Base-by-base conservation (phyloP, 2,329 filamentous ascomycete genomes). In the Colletotrichum paranaense region DNA sequence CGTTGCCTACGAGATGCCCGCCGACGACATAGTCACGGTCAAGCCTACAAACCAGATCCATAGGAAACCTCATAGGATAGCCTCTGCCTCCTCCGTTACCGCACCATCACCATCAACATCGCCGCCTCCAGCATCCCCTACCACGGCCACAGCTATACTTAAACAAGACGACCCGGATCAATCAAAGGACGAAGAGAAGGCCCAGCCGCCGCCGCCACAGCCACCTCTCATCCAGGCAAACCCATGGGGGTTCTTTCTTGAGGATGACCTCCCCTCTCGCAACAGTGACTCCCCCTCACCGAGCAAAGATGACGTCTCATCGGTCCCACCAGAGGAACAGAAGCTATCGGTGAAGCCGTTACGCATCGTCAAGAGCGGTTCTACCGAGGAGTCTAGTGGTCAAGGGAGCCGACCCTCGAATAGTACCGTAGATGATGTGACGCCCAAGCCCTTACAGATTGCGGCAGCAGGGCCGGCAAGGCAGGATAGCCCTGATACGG, bases 161-260 rank as follows among this genome's bases (percentile, higher is more conserved):
- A 4, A 56, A 56, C 57, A 32, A 4, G 56, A 35, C 26, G 22
- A 22, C 19, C 16, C 59, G 58, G 66, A 59, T 9, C 42, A 49
- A 22, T 8, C 7, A 49, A 49, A n/a, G 19, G 42, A 22, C 42
- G 19, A 49, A 22, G 19, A 49, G 42, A 9, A 49, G 8, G 42
- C 19, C 19, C 42, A 42, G 38, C 38, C 19, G 19, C 42, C 42
- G 19, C 42, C 42, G 19, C 42, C 42, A 9, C 42, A 74, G 19
- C 60, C 38, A 4, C 71, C 62, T 9, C 22, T 64, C 22, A 7
- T 62, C n/a, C 74, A 75, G 56, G 74, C 74, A 28, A 76, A 76
- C 30, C 74, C 73, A 19, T 75, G 74, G 74, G 74, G 74, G 5
- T 75, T 74, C 73, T 76, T 75, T 69, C 60, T 75, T 19, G 58